Base-by-base conservation (phyloP, 2,329 filamentous ascomycete genomes). In the Myriosclerotinia duriaeana region DNA sequence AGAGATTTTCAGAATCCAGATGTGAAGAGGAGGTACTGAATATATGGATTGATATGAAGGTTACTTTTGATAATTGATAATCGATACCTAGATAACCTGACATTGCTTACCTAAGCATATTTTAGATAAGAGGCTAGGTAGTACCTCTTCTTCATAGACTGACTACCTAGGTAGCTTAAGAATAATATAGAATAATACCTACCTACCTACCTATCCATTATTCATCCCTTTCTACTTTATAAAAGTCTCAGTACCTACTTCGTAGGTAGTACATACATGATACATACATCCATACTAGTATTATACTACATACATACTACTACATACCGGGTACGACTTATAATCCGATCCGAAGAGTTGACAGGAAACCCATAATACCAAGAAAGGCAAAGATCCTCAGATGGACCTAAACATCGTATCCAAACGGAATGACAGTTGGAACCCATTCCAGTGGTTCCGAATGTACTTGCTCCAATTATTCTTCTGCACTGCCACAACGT, bases 371-470 rank as follows among this genome's bases (percentile, higher is more conserved):
- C 22, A 20, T n/a, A 20, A 46, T 9, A 46, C 55, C 26, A 58
- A 42, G 22, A 20, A 30, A 30, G 34, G 22, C 15, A 22, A 44
- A 58, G 40, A 44, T n/a, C 17, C 14, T 15, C 55, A 30, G 34
- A 44, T 22, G 44, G 4, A 44, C 15, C 26, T 17, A 34, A 15
- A 42, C 38, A 11, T 3, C 17, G 44, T 46, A 59, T 36, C 56
- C 56, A 59, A 48, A 59, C 42, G 8, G 42, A 48, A 59, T 14
- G 30, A 15, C 17, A 15, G 34, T 26, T 46, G 26, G 56, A 59
- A 59, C 56, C 56, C 44, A 38, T 60, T 60, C 56, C 30, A 20
- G 9, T 50, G 44, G 44, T 60, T 60, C 56, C 30, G 42, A 48
- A 22, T 48, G 42, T 46, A 17, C 42, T 22, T 60, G 12, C 56